Conservation (phyloP, 2,329 filamentous ascomycete genomes). For the Calonectria henricotiae region DNA sequence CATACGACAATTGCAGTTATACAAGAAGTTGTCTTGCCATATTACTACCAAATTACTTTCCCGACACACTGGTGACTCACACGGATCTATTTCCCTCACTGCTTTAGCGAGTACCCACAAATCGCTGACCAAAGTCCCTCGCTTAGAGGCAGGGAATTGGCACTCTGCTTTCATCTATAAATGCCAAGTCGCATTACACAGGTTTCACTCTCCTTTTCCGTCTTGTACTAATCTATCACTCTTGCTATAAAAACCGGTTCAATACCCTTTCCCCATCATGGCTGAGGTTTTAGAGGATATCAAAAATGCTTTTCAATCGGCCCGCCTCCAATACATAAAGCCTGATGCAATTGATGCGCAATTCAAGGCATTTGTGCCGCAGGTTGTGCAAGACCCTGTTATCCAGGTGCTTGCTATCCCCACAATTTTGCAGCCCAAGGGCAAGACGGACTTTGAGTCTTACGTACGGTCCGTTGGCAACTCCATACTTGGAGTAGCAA, state of each 20-base stretch:
- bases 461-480: conserved; percentile 34
- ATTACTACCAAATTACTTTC: no score
- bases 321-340: conserved; percentile 36
- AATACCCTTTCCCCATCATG: not conserved
- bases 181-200: no score
- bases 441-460: conserved; percentile 27
- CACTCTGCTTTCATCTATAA: no score
- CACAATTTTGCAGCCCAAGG: conserved; percentile 32
- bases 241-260: not conserved
- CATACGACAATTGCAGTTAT: no score
- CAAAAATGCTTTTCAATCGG: conserved; percentile 35
- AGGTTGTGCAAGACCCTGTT: conserved; percentile 35
- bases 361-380: conserved; percentile 34
- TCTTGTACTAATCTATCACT: no score
- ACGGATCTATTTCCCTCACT: no score
- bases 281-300: conserved; percentile 13
- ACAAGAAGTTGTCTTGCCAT: no score
- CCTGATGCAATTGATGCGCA: conserved; percentile 32
- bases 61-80: no score
- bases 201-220: no score
- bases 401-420: conserved; percentile 33
- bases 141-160: no score
- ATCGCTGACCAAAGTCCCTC: no score
- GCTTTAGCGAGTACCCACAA: no score
- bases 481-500: conserved; percentile 37